phyloP scores from a whole-genome alignment of 1,139 yeast genomes.

The Candida sp. region DNA sequence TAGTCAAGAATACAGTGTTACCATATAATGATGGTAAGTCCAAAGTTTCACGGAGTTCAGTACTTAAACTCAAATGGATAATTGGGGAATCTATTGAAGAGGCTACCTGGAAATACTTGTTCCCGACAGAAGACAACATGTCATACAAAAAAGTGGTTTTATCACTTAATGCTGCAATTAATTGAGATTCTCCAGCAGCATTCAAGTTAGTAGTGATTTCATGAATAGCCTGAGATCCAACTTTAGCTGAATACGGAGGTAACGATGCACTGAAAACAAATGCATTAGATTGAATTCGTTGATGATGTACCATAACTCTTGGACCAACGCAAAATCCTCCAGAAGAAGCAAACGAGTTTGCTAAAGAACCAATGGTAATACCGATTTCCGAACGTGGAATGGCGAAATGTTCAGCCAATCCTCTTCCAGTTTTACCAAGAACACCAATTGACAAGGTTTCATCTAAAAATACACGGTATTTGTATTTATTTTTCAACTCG shows the following conservation, averaged over 20 bases:
- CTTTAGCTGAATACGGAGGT: slow-evolving; percentile 86
- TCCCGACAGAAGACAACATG: slow-evolving; percentile 16
- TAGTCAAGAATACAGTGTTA: slow-evolving; percentile 30
- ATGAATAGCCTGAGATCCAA: slow-evolving; percentile 60
- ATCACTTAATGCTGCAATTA: slow-evolving; percentile 25
- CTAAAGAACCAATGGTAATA: slow-evolving; percentile 85
- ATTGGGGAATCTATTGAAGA: slow-evolving; percentile 66
- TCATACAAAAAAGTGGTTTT: slow-evolving; percentile 17
- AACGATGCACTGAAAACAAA: slow-evolving; percentile 93
- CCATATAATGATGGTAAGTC: slow-evolving; percentile 50
- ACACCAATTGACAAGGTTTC: slow-evolving; percentile 87
- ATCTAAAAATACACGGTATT: slow-evolving; percentile 82
- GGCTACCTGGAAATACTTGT: slow-evolving; percentile 42
- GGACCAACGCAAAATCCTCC: slow-evolving; percentile 97
- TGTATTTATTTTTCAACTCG: slow-evolving; percentile 74
- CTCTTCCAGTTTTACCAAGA: slow-evolving; percentile 83
- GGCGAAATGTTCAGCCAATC: slow-evolving; percentile 69
- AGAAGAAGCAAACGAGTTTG: slow-evolving; percentile 73
- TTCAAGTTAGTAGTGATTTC: slow-evolving; percentile 31
- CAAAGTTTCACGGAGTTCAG: slow-evolving; percentile 38
- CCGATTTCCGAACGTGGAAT: slow-evolving; percentile 70
- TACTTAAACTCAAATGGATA: slow-evolving; percentile 55
- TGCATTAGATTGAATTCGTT: slow-evolving; percentile 84
- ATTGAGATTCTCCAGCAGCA: slow-evolving; percentile 27
- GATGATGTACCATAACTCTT: slow-evolving; percentile 83